Conservation (phyloP, 306 rosid species). For the Oemleria cerasiformis region DNA sequence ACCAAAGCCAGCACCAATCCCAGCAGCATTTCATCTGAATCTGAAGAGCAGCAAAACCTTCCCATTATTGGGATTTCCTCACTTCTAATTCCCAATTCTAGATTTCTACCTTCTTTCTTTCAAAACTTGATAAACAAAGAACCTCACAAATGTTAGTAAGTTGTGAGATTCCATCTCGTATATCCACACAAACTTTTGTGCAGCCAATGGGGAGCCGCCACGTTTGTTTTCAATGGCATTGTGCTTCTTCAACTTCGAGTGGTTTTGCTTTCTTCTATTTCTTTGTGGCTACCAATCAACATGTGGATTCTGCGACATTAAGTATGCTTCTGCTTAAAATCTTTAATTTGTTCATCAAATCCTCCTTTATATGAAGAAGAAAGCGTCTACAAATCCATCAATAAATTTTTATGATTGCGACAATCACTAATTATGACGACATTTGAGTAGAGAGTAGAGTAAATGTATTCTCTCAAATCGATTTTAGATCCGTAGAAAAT, state of each 20-base stretch:
- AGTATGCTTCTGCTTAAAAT: background rate
- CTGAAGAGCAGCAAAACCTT: background rate
- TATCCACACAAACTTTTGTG: background rate
- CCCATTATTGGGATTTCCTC: conserved; percentile 6
- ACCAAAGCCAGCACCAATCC: conserved; percentile 34
- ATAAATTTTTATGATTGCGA: too few relatives aligned
- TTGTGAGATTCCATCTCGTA: background rate
- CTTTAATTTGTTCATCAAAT: background rate
- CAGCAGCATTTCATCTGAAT: conserved; percentile 20
- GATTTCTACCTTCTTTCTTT: background rate
- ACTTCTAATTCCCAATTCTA: background rate
- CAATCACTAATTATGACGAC: too few relatives aligned
- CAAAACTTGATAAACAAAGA: background rate
- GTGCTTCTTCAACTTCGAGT: background rate
- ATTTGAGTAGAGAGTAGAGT: too few relatives aligned
- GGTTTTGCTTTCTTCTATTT: background rate
- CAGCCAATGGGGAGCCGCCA: conserved; percentile 3
- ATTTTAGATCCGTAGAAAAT: too few relatives aligned
- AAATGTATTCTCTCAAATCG: too few relatives aligned
- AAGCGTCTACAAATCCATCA: too few relatives aligned
- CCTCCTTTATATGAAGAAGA: too few relatives aligned
- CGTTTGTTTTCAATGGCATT: background rate
- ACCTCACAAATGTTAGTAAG: background rate
- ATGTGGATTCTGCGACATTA: background rate
- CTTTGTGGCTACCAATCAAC: background rate